phyloP scores from a whole-genome alignment of 305 asterid species.

The Rubia balearica region DNA sequence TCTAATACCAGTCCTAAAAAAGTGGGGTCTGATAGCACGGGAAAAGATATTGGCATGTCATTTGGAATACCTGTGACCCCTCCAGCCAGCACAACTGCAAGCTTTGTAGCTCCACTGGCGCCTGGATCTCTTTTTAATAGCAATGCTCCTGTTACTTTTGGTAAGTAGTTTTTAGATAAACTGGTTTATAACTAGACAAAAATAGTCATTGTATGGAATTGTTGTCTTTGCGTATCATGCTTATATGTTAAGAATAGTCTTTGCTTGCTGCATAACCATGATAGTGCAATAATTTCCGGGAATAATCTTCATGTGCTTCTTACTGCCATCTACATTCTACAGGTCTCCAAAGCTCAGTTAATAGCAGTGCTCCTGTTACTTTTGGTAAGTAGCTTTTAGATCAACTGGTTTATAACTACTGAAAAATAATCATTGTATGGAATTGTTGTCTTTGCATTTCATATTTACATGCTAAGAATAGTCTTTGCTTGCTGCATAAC shows the following conservation, averaged over 20 bases:
- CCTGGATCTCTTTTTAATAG: not conserved
- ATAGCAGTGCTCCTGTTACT: constrained; percentile 33
- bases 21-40: constrained; percentile 7
- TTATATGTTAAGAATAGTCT: not conserved
- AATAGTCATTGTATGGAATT: not conserved
- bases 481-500: not conserved
- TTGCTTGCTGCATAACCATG: not conserved
- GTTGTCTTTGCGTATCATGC: not conserved
- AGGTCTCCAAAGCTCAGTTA: constrained; percentile 47
- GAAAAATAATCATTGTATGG: not conserved
- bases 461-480: not conserved
- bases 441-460: not conserved
- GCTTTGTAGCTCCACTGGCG: not conserved
- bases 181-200: too few relatives aligned
- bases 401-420: not conserved
- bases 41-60: not conserved
- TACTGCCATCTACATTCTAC: constrained; percentile 19
- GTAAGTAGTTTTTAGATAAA: constrained; percentile 37
- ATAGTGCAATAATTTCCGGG: not conserved
- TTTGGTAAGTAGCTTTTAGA: constrained; percentile 55
- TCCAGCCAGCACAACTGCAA: not conserved
- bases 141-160: constrained; percentile 50
- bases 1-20: constrained; percentile 37
- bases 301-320: not conserved
- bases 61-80: not conserved